phyloP scores from a whole-genome alignment of 1,284 basidiomycete genomes.

The Papiliotrema nemorosa region DNA sequence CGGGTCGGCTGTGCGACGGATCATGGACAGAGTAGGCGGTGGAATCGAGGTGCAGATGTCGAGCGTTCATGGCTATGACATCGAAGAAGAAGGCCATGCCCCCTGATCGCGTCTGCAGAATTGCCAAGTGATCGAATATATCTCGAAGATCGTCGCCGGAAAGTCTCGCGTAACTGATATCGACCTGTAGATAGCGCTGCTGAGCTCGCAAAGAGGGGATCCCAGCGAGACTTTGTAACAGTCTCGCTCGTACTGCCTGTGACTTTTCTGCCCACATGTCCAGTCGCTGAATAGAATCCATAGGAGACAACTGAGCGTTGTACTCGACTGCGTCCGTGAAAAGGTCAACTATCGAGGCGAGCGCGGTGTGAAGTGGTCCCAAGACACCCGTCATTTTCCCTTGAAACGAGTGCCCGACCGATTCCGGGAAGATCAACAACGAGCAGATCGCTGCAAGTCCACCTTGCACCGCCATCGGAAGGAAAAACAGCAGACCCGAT shows the following conservation, averaged over 20 bases:
- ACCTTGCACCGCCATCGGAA: slow-evolving; percentile 45
- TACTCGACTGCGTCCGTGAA: slow-evolving; percentile 17
- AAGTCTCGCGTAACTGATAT: slow-evolving; percentile 42
- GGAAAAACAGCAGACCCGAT: slow-evolving; percentile 38
- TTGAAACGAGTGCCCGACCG: slow-evolving; percentile 42
- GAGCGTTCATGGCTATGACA: slow-evolving; percentile 38
- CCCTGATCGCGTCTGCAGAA: slow-evolving; percentile 41
- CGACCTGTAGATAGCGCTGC: slow-evolving; percentile 41
- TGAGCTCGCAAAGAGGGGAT: slow-evolving; percentile 40
- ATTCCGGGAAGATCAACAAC: slow-evolving; percentile 44
- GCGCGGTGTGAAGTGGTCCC: slow-evolving; percentile 25
- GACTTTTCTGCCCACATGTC: slow-evolving; percentile 35
- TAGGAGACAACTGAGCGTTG: slow-evolving; percentile 2
- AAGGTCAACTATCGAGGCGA: slow-evolving; percentile 31
- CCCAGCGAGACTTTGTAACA: slow-evolving; percentile 33
- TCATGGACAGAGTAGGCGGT: slow-evolving; percentile 34
- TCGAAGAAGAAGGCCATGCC: slow-evolving; percentile 49
- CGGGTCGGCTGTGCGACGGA: slow-evolving; percentile 16
- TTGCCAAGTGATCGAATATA: slow-evolving; percentile 34
- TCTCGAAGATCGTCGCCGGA: slow-evolving; percentile 39
- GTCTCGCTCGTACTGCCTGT: slow-evolving; percentile 28
- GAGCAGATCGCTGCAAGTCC: slow-evolving; percentile 34
- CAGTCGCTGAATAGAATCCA: slow-evolving; percentile 9
- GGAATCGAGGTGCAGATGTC: slow-evolving; percentile 44
- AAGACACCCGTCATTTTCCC: slow-evolving; percentile 36